Base-by-base conservation (phyloP, 495 filamentous ascomycete genomes). In the Penicillium lagena region DNA sequence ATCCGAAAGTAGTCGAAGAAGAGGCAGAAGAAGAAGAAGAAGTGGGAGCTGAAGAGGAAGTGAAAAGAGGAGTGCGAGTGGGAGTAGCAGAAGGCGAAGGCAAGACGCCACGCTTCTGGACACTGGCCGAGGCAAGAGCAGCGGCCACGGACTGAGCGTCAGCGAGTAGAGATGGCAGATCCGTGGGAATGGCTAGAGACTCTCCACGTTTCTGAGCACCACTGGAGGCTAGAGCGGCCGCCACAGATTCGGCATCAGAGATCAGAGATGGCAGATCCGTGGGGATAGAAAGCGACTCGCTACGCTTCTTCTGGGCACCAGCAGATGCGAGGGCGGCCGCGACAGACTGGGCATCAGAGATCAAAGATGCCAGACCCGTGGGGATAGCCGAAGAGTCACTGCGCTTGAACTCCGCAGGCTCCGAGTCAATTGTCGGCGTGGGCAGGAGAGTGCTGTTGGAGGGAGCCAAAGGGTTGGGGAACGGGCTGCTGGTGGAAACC, bases 131-230 rank as follows among this genome's bases (percentile, higher is more conserved):
- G 1, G 42, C 49, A 6, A 52, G 33, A 10, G 41, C 45, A 12
- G 35, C 42, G 7, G 31, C 45, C 27, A 39, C 35, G 3, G 50
- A 41, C 34, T 49, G 31, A 12, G 50, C 50, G 10, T 52, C 50
- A 7, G 50, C 45, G 7, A 43, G 15, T 9, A 52, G 29, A 10
- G 50, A 52, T 2, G 50, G 39, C 0, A 52, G 45, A 31, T 47
- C 45, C 12, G 45, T 55, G 12, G 54, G 54, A n/a, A 56, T 37
- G 3, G 47, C 30, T 2, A 52, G 42, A 17, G 42, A 43, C 6
- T 42, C 44, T 9, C 35, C 46, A 9, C 47, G 47, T 51, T 54
- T 58, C 14, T 45, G 32, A 4, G 42, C 29, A 12, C 35, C 47
- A 1, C 12, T 27, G 12, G 47, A 45, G 4, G 47, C 42, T 1